Conservation (phyloP, 2,329 filamentous ascomycete genomes). For the Stagonosporopsis vannaccii region DNA sequence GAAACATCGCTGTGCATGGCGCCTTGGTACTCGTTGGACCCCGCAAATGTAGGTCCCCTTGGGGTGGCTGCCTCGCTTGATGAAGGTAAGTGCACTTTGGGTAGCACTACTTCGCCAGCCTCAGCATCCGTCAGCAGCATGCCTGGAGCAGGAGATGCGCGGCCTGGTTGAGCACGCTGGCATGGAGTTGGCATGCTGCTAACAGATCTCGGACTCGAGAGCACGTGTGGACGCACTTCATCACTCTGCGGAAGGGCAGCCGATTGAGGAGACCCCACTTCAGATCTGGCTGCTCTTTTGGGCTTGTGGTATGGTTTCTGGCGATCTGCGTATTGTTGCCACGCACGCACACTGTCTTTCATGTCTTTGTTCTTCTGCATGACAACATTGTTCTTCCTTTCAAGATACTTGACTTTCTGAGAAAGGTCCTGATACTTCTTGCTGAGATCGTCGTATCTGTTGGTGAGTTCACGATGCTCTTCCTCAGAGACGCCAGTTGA, state of each 20-base stretch:
- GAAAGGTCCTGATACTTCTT: conserved; percentile 38
- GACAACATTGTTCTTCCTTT: conserved; percentile 43
- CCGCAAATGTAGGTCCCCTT: background rate
- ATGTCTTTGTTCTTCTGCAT: conserved; percentile 49
- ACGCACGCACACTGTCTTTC: conserved; percentile 50
- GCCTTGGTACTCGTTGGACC: background rate
- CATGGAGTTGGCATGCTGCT: conserved; percentile 25
- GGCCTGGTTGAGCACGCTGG: conserved; percentile 18
- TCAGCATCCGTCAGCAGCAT: conserved; percentile 8
- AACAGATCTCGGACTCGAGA: conserved; percentile 34
- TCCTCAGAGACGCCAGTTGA: conserved; percentile 23
- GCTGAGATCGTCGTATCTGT: conserved; percentile 44
- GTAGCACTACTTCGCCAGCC: background rate
- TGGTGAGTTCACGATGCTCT: conserved; percentile 37
- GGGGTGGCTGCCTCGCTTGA: conserved; percentile 6
- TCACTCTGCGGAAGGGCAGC: conserved; percentile 14
- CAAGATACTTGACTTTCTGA: conserved; percentile 41
- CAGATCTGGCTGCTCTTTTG: conserved; percentile 23
- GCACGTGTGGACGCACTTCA: conserved; percentile 21
- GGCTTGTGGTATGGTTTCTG: conserved; percentile 34
- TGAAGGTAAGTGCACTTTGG: background rate
- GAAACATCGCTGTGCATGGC: background rate
- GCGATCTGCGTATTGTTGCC: conserved; percentile 48
- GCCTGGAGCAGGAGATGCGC: conserved; percentile 30
- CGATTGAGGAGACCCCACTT: conserved; percentile 18